Base-by-base conservation (phyloP, 805 yeast species). In the Candida parachauliodes region DNA sequence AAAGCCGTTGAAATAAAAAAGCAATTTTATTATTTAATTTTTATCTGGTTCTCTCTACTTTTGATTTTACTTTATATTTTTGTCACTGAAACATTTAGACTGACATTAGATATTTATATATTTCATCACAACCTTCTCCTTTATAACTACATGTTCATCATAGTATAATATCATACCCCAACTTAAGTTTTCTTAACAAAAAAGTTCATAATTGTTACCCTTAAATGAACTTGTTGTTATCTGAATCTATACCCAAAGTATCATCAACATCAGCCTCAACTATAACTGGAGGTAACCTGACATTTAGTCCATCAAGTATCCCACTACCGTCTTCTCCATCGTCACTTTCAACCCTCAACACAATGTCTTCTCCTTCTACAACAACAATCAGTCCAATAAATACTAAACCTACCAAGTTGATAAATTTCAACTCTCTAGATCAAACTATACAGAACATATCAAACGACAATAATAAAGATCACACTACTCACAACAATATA, bases 1-100 rank as follows among this genome's bases (percentile, higher is more conserved):
- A 30, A 30, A 30, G 20, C 33, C 33, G 33, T 30, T 30, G 33
- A 30, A 30, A 30, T 28, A n/a, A 30, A 30, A 30, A 30, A 30
- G 33, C 33, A 30, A 30, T 30, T 30, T 30, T 30, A 5, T 16
- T 16, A 19, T 30, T 19, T 30, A 19, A 15, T 30, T 30, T 30
- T 19, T 30, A 19, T 30, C 20, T 30, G n/a, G n/a, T n/a, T n/a
- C n/a, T n/a, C n/a, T n/a, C n/a, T n/a, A n/a, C n/a, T n/a, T n/a
- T n/a, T n/a, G n/a, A n/a, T n/a, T n/a, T n/a, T n/a, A n/a, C n/a
- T n/a, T n/a, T n/a, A n/a, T n/a, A n/a, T n/a, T n/a, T n/a, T n/a
- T n/a, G n/a, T n/a, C n/a, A n/a, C n/a, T n/a, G n/a, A n/a, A n/a
- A n/a, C n/a, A n/a, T n/a, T n/a, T n/a, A n/a, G n/a, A n/a, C n/a